Percentiles rank a stretch among this genome's conserved stretches.
phyloP scores from a whole-genome alignment of 306 rosid genomes.

The Quercus dentata region DNA sequence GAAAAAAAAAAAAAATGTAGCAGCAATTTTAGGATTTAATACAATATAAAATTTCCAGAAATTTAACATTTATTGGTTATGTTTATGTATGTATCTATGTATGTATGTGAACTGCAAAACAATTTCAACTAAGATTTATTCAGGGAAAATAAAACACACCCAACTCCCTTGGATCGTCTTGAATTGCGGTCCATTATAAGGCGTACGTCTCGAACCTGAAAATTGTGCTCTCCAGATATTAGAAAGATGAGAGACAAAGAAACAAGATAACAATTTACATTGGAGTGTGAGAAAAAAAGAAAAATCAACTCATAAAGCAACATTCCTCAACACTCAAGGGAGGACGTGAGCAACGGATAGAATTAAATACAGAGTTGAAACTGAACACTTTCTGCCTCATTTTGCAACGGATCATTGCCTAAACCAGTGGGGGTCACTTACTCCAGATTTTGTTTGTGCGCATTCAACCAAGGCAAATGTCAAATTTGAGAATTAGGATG shows the following conservation, averaged over 20 bases:
- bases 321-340: background rate
- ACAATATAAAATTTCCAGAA: background rate
- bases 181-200: conserved; percentile 97
- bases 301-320: background rate
- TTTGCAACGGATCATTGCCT: background rate
- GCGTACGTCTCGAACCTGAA: conserved; percentile 96
- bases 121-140: background rate
- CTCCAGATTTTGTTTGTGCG: background rate
- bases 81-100: no score
- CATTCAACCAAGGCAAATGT: background rate
- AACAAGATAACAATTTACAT: background rate
- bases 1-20: background rate
- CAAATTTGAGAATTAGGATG: background rate
- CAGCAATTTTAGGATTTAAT: background rate
- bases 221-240: conserved; percentile 6
- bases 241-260: conserved; percentile 11
- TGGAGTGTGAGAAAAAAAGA: background rate
- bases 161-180: conserved; percentile 97
- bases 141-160: conserved; percentile 49
- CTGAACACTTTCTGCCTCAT: background rate
- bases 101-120: background rate
- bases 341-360: background rate
- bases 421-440: background rate
- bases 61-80: background rate
- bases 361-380: background rate